These are phyloP conservation scores for Coniosporium apollinis DNA, from an alignment of 495 filamentous ascomycete species.

Conservation along the genomic window DNA sequence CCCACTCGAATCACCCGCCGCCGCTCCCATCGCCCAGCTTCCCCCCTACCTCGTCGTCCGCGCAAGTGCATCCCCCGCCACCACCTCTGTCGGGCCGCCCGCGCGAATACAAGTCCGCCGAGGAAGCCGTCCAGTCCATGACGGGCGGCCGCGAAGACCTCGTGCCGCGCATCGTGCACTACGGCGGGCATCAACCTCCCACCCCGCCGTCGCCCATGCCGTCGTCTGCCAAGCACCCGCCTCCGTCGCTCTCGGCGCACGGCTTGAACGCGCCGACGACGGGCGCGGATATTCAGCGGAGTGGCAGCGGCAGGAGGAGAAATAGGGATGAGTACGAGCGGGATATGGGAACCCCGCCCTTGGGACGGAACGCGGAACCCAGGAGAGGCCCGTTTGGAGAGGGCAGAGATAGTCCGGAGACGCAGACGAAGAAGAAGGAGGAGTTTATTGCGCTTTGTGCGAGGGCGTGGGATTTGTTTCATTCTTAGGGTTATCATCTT, in stretches of 20 bases:
- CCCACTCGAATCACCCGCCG: conserved; percentile 48
- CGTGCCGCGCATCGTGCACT: conserved; percentile 84
- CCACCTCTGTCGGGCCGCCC: conserved; percentile 33
- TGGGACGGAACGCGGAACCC: conserved; percentile 38
- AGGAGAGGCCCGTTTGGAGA: conserved; percentile 57
- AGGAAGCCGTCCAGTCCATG: conserved; percentile 81
- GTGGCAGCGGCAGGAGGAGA: conserved; percentile 48
- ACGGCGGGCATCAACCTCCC: conserved; percentile 76
- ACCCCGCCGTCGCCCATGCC: conserved; percentile 75
- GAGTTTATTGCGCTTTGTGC: conserved; percentile 80
- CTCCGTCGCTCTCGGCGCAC: background rate
- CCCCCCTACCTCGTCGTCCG: conserved; percentile 25
- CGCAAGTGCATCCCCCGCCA: conserved; percentile 19
- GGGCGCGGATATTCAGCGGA: conserved; percentile 17
- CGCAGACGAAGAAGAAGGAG: conserved; percentile 76
- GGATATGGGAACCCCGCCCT: conserved; percentile 58
- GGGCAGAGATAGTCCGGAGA: conserved; percentile 66
- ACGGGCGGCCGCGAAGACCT: conserved; percentile 83
- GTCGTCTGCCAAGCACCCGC: background rate
- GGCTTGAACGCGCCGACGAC: conserved; percentile 9
- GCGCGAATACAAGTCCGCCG: conserved; percentile 85
- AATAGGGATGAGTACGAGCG: conserved; percentile 79
- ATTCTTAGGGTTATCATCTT: too few relatives aligned
- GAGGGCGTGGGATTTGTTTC: conserved; percentile 90
- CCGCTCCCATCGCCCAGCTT: conserved; percentile 67